These are phyloP conservation scores for Leccinum fibrillosum DNA, from an alignment of 768 basidiomycete genomes.

Conservation along the genomic window DNA sequence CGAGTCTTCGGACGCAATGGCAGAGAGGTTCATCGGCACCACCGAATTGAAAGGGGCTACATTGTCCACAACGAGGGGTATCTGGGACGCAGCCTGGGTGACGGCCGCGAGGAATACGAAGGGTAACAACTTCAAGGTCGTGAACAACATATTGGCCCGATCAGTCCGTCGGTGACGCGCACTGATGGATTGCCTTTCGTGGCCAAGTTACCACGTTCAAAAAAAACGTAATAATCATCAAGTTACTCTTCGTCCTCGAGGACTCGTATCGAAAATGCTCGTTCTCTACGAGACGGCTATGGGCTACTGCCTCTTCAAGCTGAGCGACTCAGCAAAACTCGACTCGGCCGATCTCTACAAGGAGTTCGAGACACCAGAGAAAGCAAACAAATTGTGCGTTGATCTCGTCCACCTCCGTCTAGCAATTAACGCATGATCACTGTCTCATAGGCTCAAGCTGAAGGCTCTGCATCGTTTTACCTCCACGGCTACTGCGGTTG, in stretches of 20 bases:
- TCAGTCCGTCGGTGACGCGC: neutral
- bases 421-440: constrained; percentile 7
- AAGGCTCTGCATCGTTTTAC: constrained; percentile 96
- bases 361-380: constrained; percentile 91
- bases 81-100: constrained; percentile 8
- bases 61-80: neutral
- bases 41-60: neutral
- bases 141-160: constrained; percentile 3
- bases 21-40: constrained; percentile 19
- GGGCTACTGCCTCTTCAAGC: constrained; percentile 98
- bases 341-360: constrained; percentile 83
- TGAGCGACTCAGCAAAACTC: constrained; percentile 84
- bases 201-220: constrained; percentile 31
- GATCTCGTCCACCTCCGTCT: constrained; percentile 9
- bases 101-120: constrained; percentile 2
- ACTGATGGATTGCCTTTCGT: constrained; percentile 19
- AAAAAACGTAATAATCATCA: constrained; percentile 17
- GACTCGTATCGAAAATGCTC: constrained; percentile 56
- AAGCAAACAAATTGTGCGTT: constrained; percentile 86
- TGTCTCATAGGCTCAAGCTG: constrained; percentile 70
- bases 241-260: constrained; percentile 1
- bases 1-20: constrained; percentile 23
- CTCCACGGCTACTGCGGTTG: constrained; percentile 94
- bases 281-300: constrained; percentile 95
- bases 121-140: neutral